Conservation (phyloP, 2,329 filamentous ascomycete species). For the Fonsecaea pedrosoi region DNA sequence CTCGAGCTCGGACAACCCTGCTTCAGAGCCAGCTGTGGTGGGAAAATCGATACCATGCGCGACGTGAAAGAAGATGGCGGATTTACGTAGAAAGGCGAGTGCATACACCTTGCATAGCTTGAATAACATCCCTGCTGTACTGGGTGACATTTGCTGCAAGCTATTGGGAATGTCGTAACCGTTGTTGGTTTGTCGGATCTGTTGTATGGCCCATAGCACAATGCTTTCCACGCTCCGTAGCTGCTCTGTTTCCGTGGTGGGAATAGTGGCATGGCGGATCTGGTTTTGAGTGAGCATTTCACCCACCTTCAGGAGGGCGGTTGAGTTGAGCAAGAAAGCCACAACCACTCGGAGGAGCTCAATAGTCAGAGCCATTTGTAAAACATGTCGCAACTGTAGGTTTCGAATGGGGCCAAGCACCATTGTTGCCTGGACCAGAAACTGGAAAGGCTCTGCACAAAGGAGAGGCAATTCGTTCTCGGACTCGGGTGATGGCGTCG, state of each 20-base stretch:
- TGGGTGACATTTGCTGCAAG: slow-evolving; percentile 19
- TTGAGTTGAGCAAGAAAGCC: slow-evolving; percentile 56
- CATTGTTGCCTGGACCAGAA: slow-evolving; percentile 36
- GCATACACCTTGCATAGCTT: slow-evolving; percentile 75
- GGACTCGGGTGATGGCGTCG: not conserved
- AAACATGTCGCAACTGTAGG: slow-evolving; percentile 65
- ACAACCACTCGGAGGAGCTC: slow-evolving; percentile 85
- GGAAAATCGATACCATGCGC: slow-evolving; percentile 89
- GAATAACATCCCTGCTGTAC: slow-evolving; percentile 29
- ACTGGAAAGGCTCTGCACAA: slow-evolving; percentile 61
- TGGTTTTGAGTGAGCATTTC: slow-evolving; percentile 19
- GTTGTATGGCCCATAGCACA: slow-evolving; percentile 21
- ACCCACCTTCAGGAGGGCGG: slow-evolving; percentile 25
- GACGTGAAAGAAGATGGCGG: slow-evolving; percentile 80
- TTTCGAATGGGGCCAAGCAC: slow-evolving; percentile 32
- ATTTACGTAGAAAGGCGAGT: slow-evolving; percentile 87
- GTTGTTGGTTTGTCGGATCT: slow-evolving; percentile 13
- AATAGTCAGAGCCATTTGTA: slow-evolving; percentile 86
- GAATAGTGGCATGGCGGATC: slow-evolving; percentile 14
- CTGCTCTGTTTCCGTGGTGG: slow-evolving; percentile 22
- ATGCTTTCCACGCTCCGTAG: slow-evolving; percentile 25
- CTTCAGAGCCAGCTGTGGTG: slow-evolving; percentile 66
- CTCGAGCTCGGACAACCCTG: slow-evolving; percentile 77
- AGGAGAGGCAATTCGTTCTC: slow-evolving; percentile 61
- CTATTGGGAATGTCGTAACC: not conserved